Percentiles rank a stretch among this genome's conserved stretches.
These are phyloP conservation scores for Fusarium ambrosium DNA, from an alignment of 2,329 filamentous ascomycete species.

Conservation along the genomic window DNA sequence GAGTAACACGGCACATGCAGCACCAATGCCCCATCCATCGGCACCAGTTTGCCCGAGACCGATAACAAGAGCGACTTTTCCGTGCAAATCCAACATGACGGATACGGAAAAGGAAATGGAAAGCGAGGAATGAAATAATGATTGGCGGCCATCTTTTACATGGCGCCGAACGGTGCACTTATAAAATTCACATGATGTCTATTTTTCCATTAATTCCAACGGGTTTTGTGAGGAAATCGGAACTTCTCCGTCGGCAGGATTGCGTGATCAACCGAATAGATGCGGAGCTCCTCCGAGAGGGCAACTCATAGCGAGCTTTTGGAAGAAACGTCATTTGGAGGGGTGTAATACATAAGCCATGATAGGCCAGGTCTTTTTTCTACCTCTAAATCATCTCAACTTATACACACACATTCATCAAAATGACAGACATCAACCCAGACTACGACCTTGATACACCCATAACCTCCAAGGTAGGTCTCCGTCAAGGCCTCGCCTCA, in stretches of 20 bases:
- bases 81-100: constrained; percentile 55
- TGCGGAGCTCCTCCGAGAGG: constrained; percentile 34
- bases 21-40: constrained; percentile 65
- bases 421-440: constrained; percentile 41
- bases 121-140: neutral
- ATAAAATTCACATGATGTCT: neutral
- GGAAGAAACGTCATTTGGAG: constrained; percentile 26
- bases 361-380: constrained; percentile 30
- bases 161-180: neutral
- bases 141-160: neutral
- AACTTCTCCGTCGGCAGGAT: constrained; percentile 32
- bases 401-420: neutral
- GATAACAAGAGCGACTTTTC: constrained; percentile 61
- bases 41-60: constrained; percentile 60
- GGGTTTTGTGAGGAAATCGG: neutral
- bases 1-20: constrained; percentile 62
- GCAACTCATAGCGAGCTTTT: neutral
- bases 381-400: neutral
- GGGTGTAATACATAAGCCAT: constrained; percentile 41
- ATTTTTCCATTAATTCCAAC: neutral
- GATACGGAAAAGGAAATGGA: neutral
- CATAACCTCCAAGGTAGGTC: constrained; percentile 64
- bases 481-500: constrained; percentile 74
- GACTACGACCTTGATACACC: constrained; percentile 74
- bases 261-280: constrained; percentile 31